Base-by-base conservation (phyloP, 371 early-diverging fungal species). In the Basidiobolus meristosporus region DNA sequence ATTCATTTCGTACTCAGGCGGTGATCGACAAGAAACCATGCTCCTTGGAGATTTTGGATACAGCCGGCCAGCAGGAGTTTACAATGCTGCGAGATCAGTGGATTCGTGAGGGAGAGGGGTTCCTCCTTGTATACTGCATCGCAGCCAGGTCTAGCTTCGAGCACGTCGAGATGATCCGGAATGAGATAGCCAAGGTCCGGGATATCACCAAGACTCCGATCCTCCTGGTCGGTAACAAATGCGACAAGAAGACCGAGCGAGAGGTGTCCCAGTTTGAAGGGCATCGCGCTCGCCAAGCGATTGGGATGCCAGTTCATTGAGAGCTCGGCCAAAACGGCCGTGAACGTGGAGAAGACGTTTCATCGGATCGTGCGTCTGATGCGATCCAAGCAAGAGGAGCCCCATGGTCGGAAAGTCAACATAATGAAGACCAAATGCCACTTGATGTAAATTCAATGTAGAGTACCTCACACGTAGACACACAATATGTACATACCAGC, bases 281-380 rank as follows among this genome's bases (percentile, higher is more conserved):
- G 14, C 53, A 53, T n/a, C 43, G 38, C 45, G 31, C 58, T 82
- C 18, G 75, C 86, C 5, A 51, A 57, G 17, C 53, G 65, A 38
- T 86, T 85, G 85, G n/a, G n/a, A n/a, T n/a, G n/a, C n/a, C 72
- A 81, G 0, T 85, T 80, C 48, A 69, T 78, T 52, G 89, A 89
- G 48, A 82, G 85, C 0, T 78, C 79, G 14, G 89, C 89, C 15
- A 57, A 81, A 47, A 70, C 68, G 48, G 77, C 78, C 59, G 70
- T 77, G 48, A 83, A 83, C 44, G 84, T 85, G 2, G 85, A 88
- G 47, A 82, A 72, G 37, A 68, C 68, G 28, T 75, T 75, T 50
- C 62, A 64, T 47, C 69, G 64, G 26, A 53, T 75, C 2, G 70
- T 74, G 9, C 54, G 69, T 36, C 59, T 63, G 40, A 71, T 74